Evolutionary conservation across 2,329 filamentous ascomycete genomes (phyloP).

Genomic region (Botryotinia calthae): DNA sequence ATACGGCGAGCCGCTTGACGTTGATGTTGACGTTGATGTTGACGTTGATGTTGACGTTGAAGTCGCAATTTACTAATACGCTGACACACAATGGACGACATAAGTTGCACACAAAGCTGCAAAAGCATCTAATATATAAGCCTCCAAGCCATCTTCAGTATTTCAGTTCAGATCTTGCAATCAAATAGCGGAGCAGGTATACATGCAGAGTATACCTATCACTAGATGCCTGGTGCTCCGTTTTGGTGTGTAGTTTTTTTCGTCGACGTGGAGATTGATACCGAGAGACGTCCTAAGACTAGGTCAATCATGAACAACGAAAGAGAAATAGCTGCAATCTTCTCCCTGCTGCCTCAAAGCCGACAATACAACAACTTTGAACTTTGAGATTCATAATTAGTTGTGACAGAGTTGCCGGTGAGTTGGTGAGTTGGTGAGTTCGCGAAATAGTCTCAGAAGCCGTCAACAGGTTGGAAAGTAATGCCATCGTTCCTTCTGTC

Average conservation of each 20-base stretch:
- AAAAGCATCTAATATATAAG: neutral
- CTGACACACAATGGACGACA: neutral
- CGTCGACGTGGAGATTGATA: neutral
- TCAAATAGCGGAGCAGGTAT: neutral
- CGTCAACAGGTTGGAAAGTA: neutral
- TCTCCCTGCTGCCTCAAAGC: neutral
- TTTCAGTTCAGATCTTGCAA: neutral
- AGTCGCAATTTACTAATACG: neutral
- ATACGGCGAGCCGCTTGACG: neutral
- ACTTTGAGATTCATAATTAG: neutral
- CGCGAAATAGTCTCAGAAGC: neutral
- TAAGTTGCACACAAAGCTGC: neutral
- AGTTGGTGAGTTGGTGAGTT: neutral
- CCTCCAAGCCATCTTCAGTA: neutral
- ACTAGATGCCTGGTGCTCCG: neutral
- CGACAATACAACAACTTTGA: neutral
- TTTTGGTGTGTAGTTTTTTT: neutral
- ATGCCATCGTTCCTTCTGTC: slow-evolving; percentile 4
- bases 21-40: no score
- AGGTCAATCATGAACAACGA: neutral
- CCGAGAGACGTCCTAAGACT: neutral
- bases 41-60: neutral
- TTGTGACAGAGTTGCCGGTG: neutral
- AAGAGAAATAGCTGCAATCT: neutral
- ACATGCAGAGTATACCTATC: neutral